Evolutionary conservation across 139 green algal species (phyloP).

Genomic region (Ettlia oleoabundans): DNA sequence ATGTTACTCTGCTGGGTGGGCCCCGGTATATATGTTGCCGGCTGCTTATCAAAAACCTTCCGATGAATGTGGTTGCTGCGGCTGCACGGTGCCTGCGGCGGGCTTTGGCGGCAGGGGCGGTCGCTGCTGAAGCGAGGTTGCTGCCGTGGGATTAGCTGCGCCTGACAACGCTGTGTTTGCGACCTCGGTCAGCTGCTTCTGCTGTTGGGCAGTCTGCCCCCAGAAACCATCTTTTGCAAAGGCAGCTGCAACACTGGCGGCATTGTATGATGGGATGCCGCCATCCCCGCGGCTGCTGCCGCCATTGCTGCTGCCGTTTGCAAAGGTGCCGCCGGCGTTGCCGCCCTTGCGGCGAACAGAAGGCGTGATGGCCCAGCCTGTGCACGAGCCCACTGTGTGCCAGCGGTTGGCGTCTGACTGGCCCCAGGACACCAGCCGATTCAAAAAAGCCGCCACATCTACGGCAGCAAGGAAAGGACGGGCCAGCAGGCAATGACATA

Average conservation of each 20-base stretch:
- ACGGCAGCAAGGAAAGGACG: slow-evolving; percentile 11
- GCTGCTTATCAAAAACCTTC: too few relatives aligned
- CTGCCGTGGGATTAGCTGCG: neutral
- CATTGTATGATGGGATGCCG: neutral
- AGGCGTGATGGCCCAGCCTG: slow-evolving; percentile 3
- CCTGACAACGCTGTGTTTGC: neutral
- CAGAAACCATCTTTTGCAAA: neutral
- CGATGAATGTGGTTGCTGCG: neutral
- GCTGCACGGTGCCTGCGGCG: neutral
- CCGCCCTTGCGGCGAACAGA: neutral
- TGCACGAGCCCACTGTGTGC: slow-evolving; percentile 13
- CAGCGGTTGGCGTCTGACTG: slow-evolving; percentile 16
- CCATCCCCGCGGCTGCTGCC: neutral
- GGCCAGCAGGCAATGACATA: neutral
- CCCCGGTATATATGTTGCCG: too few relatives aligned
- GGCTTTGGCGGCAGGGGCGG: slow-evolving; percentile 1
- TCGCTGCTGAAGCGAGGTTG: neutral
- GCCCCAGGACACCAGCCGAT: slow-evolving; percentile 65
- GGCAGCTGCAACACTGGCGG: neutral
- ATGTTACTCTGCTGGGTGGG: too few relatives aligned
- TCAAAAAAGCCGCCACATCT: slow-evolving; percentile 80
- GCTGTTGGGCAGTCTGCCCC: neutral
- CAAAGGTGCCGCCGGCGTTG: neutral
- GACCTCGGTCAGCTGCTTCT: neutral
- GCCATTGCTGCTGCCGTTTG: neutral